These are phyloP conservation scores for Mycothermus thermophilus DNA, from an alignment of 495 filamentous ascomycete species.

Conservation along the genomic window DNA sequence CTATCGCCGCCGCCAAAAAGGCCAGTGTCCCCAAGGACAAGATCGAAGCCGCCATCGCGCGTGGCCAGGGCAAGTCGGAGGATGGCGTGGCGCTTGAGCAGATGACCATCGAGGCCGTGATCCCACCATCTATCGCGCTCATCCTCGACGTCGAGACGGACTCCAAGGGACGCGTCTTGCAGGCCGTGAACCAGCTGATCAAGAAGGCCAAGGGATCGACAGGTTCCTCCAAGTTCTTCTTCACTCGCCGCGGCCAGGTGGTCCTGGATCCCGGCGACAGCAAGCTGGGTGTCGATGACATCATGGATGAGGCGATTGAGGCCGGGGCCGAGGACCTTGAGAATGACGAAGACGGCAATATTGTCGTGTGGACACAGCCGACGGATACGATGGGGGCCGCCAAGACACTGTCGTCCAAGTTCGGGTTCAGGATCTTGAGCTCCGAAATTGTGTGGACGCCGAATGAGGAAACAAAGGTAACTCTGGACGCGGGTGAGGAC, in stretches of 20 bases:
- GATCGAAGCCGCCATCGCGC: constrained; percentile 72
- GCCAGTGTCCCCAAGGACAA: constrained; percentile 66
- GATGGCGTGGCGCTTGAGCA: constrained; percentile 59
- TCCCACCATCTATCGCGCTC: constrained; percentile 62
- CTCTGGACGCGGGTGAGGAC: constrained; percentile 34
- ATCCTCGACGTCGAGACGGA: constrained; percentile 71
- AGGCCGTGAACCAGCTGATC: constrained; percentile 53
- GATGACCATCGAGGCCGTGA: constrained; percentile 67
- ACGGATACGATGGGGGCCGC: constrained; percentile 50
- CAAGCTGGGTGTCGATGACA: constrained; percentile 50
- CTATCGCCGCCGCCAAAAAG: constrained; percentile 72
- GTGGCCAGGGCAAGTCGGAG: constrained; percentile 69
- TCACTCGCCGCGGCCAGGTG: constrained; percentile 61
- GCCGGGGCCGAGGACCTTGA: constrained; percentile 72
- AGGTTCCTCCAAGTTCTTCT: constrained; percentile 69
- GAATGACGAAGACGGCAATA: constrained; percentile 50
- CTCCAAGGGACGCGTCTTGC: constrained; percentile 54
- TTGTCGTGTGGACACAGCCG: constrained; percentile 65
- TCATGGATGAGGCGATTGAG: constrained; percentile 75
- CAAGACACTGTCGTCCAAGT: constrained; percentile 41
- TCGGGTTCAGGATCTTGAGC: constrained; percentile 49
- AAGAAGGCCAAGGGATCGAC: constrained; percentile 53
- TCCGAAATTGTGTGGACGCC: constrained; percentile 77
- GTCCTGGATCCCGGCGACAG: constrained; percentile 46
- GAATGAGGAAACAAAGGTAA: constrained; percentile 61